phyloP scores from a whole-genome alignment of 1,284 basidiomycete species.

The Earliella scabrosa region DNA sequence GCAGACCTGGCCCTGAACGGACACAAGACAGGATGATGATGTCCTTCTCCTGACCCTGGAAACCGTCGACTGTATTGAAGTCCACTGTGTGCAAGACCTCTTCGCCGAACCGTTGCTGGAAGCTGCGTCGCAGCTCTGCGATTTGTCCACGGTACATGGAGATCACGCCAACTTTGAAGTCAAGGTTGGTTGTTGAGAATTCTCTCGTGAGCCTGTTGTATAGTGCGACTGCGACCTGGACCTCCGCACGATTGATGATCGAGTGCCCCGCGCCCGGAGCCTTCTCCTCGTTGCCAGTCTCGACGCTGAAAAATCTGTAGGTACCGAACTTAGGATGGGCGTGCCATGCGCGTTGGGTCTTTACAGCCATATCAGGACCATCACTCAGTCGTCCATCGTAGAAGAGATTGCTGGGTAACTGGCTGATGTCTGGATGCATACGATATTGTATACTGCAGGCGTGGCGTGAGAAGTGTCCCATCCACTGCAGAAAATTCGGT shows the following conservation, averaged over 20 bases:
- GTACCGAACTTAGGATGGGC: constrained; percentile 77
- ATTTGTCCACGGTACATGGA: constrained; percentile 97
- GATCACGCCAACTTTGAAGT: constrained; percentile 86
- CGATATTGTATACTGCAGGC: constrained; percentile 91
- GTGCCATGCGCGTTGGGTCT: constrained; percentile 92
- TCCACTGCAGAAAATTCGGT: not conserved
- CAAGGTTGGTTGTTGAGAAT: constrained; percentile 69
- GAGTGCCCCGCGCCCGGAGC: constrained; percentile 60
- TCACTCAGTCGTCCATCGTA: constrained; percentile 85
- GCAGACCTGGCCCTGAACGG: constrained; percentile 82
- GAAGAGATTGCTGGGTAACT: constrained; percentile 89
- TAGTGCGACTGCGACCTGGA: constrained; percentile 77
- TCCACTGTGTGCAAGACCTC: constrained; percentile 80
- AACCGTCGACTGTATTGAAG: constrained; percentile 98
- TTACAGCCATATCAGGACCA: constrained; percentile 86
- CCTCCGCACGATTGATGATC: constrained; percentile 81
- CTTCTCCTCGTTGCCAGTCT: constrained; percentile 58
- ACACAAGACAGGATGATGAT: constrained; percentile 96
- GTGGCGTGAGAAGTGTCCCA: not conserved
- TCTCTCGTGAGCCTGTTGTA: constrained; percentile 78
- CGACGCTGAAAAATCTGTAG: constrained; percentile 90
- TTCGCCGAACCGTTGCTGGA: constrained; percentile 74
- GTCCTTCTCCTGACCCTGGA: constrained; percentile 98
- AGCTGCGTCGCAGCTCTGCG: constrained; percentile 73
- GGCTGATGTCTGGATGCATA: constrained; percentile 98